phyloP scores from a whole-genome alignment of 805 yeast genomes.

The Kodamaea kaohsiungensis region DNA sequence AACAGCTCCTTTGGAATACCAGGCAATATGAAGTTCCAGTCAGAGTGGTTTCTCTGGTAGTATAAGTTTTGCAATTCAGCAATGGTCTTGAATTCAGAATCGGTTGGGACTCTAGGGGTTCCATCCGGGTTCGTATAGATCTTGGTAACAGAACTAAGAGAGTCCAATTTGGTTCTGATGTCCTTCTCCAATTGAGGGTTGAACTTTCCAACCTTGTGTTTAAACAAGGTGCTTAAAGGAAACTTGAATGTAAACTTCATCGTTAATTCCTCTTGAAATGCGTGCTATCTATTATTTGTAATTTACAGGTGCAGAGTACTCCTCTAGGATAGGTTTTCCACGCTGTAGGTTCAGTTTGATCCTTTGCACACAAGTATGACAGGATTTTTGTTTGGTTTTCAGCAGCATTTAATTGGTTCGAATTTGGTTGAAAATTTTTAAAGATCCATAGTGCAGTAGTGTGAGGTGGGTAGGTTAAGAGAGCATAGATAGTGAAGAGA shows the following conservation, averaged over 20 bases:
- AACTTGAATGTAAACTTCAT: constrained; percentile 46
- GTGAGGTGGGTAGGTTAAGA: not conserved
- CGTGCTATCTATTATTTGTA: not conserved
- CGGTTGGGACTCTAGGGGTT: constrained; percentile 66
- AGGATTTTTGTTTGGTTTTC: constrained; percentile 17
- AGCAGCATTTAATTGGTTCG: constrained; percentile 24
- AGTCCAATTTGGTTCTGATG: constrained; percentile 60
- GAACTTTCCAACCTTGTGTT: constrained; percentile 40
- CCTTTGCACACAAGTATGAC: not conserved
- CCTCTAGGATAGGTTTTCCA: not conserved
- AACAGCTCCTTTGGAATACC: constrained; percentile 56
- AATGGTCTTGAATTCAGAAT: constrained; percentile 67
- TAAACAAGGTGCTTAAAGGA: constrained; percentile 41
- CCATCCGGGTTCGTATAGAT: constrained; percentile 78
- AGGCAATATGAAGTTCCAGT: constrained; percentile 46
- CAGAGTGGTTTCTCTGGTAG: constrained; percentile 55
- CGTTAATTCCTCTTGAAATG: constrained; percentile 2
- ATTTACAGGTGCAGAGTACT: not conserved
- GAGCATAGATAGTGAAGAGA: not conserved
- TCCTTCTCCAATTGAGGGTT: constrained; percentile 57
- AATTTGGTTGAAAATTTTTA: constrained; percentile 11
- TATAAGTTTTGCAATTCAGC: constrained; percentile 69
- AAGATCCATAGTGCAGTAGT: constrained; percentile 3
- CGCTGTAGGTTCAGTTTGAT: not conserved
- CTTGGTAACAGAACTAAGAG: constrained; percentile 63